Evolutionary conservation across 345 rosid genomes (phyloP), one percentile per base, ranked within the genome.

Genomic region (Mallotus nudiflorus): DNA sequence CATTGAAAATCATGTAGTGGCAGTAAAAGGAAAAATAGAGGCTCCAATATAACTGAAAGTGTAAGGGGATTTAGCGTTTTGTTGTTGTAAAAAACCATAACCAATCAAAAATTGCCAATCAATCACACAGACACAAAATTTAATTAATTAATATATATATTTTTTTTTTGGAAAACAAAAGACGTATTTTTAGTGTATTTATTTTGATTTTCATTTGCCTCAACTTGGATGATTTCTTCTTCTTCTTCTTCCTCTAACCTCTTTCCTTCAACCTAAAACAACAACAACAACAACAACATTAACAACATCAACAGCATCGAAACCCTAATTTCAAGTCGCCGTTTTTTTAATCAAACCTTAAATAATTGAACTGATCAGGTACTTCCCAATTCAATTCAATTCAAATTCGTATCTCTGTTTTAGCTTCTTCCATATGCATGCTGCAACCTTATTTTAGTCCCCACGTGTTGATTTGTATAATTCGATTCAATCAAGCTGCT

Each of bases 281-380:
- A 13, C 25, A 67, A 64, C 46, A 42, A 22, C n/a, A n/a, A n/a
- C n/a, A n/a, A n/a, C 14, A 46, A 15, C 11, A 42, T 1, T 3
- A 25, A 50, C 24, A 67, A 54, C 60, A 1, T 1, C 7, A 18
- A 53, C 20, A n/a, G 0, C 18, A 57, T 46, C 22, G 71, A 83
- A 79, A 85, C 89, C 89, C 85, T 85, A 85, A 85, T 83, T 73
- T 55, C 62, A 68, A 53, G 58, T 77, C 67, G 68, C 71, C 60
- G 59, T 48, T 62, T 66, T 49, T 37, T 35, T 70, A 58, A 46
- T 12, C 12, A 5, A 66, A 53, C 29, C n/a, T 67, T n/a, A 58
- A 15, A 48, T 60, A 24, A 3, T 7, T 55, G 76, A 68, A 45
- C 63, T 77, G 78, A 73, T 80, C 84, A 84, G 82, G 84, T 80